Percentiles rank a stretch among this genome's conserved stretches.
Conservation (phyloP, 2,329 filamentous ascomycete species). For the Xylaria sp. region DNA sequence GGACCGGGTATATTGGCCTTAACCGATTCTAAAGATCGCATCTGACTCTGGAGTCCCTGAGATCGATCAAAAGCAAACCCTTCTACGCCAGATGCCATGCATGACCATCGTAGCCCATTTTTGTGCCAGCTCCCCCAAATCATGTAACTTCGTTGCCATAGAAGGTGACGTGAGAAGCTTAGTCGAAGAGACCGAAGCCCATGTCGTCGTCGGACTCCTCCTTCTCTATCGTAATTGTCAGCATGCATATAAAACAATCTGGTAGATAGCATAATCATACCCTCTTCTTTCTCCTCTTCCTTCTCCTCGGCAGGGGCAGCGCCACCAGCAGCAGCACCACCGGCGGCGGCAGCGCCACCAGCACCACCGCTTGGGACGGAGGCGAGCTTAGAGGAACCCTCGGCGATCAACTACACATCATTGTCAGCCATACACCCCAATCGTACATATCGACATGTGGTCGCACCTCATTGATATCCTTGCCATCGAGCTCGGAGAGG, state of each 20-base stretch:
- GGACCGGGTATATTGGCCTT: conserved; percentile 43
- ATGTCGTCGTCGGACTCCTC: conserved; percentile 80
- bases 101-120: conserved; percentile 45
- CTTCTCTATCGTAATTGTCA: conserved; percentile 58
- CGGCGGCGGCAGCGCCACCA: conserved; percentile 75
- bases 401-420: conserved; percentile 78
- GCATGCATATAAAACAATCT: neutral
- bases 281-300: conserved; percentile 73
- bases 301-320: conserved; percentile 73
- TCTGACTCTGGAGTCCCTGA: conserved; percentile 29
- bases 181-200: conserved; percentile 81
- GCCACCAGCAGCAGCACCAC: conserved; percentile 70
- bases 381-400: conserved; percentile 92
- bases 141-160: conserved; percentile 42
- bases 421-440: conserved; percentile 37
- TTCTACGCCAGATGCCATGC: conserved; percentile 46
- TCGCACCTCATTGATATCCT: conserved; percentile 90
- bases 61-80: conserved; percentile 45
- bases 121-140: conserved; percentile 44
- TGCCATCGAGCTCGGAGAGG: conserved; percentile 89
- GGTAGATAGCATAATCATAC: conserved; percentile 63
- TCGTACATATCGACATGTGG: neutral
- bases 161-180: conserved; percentile 55
- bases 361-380: conserved; percentile 94
- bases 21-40: conserved; percentile 41